Evolutionary conservation across 2,329 filamentous ascomycete species (phyloP).

Genomic region (Fusarium duplospermum): DNA sequence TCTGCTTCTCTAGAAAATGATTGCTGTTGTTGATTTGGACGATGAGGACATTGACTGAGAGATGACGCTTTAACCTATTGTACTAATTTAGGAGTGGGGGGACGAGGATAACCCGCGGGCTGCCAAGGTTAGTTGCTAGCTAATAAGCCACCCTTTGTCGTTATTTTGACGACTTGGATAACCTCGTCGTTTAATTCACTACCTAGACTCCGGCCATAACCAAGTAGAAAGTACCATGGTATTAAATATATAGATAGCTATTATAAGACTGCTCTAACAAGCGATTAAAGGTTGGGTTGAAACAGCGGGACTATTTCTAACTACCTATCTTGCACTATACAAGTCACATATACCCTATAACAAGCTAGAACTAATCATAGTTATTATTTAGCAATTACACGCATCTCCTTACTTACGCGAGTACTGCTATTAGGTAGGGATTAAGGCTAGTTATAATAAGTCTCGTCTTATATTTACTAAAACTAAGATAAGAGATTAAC

Average conservation of each 20-base stretch:
- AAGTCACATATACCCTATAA: no score
- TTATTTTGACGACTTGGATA: neutral
- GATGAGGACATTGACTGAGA: slow-evolving; percentile 30
- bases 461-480: no score
- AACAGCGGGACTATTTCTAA: neutral
- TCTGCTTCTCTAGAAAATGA: neutral
- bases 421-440: no score
- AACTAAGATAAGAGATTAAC: no score
- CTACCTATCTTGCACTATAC: no score
- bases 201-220: no score
- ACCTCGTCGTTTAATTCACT: neutral
- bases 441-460: no score
- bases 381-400: no score
- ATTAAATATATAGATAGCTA: neutral
- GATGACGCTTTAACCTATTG: slow-evolving; percentile 30
- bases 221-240: neutral
- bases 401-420: no score
- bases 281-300: neutral
- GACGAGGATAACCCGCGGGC: slow-evolving; percentile 19
- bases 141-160: slow-evolving; percentile 5
- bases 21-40: slow-evolving; percentile 5
- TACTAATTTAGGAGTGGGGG: slow-evolving; percentile 19
- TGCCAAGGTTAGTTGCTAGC: slow-evolving; percentile 3
- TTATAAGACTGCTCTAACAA: neutral
- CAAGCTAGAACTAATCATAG: no score